Evolutionary conservation across 2,329 filamentous ascomycete genomes (phyloP).

Genomic region (Lachnum nothofagi): DNA sequence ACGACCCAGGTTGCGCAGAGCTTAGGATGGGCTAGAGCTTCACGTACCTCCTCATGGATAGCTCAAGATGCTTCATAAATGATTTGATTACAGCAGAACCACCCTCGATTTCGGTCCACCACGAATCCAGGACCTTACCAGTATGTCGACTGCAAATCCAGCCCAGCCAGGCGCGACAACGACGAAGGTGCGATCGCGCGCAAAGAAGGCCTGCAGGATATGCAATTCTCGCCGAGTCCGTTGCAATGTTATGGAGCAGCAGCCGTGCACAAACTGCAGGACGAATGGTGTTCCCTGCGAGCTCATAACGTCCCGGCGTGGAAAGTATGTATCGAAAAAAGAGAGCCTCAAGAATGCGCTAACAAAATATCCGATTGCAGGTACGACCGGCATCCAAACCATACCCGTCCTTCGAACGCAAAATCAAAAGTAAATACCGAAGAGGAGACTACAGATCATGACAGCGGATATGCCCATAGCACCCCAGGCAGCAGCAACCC

Average conservation of each 20-base stretch:
- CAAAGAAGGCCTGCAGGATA: constrained; percentile 40
- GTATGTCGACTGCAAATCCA: not conserved
- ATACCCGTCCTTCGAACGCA: not conserved
- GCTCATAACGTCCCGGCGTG: constrained; percentile 38
- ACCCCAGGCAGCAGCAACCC: no score
- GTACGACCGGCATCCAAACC: constrained; percentile 5
- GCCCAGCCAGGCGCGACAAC: not conserved
- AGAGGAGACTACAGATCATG: not conserved
- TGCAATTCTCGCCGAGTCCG: constrained; percentile 43
- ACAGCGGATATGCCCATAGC: not conserved
- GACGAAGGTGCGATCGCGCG: constrained; percentile 24
- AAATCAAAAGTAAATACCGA: not conserved
- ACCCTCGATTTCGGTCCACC: no score
- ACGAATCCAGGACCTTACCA: not conserved
- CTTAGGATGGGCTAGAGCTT: no score
- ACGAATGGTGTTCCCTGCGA: constrained; percentile 37
- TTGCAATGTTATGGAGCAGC: constrained; percentile 41
- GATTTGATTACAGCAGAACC: no score
- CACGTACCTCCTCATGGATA: no score
- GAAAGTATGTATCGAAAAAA: constrained; percentile 34
- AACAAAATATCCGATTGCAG: not conserved
- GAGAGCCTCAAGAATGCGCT: not conserved
- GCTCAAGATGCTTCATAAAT: no score
- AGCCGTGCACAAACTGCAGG: constrained; percentile 40
- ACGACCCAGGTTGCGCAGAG: no score